Evolutionary conservation across 257 asterid species (phyloP).

Genomic region (Dorcoceras hygrometricum): DNA sequence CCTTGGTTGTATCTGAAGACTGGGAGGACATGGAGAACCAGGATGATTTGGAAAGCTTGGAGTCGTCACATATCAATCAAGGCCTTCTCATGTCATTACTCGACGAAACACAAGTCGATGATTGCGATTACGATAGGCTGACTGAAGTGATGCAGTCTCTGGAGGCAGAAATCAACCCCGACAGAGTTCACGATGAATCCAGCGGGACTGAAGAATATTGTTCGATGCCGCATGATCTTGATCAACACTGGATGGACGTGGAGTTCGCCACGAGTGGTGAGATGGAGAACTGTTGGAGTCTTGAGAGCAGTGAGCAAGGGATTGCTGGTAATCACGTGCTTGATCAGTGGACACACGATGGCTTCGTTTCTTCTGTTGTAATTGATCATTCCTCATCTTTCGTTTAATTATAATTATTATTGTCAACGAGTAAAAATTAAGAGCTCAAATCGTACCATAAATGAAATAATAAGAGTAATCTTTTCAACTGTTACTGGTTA

Average conservation of each 20-base stretch:
- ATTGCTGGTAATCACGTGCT: background rate
- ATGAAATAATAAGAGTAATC: no score
- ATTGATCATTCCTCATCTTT: background rate
- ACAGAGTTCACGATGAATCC: background rate
- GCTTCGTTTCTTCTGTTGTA: background rate
- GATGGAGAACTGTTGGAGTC: background rate
- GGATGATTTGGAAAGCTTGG: background rate
- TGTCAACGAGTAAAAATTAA: no score
- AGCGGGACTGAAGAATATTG: background rate
- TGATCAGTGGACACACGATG: background rate
- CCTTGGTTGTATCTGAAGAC: background rate
- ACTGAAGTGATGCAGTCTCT: conserved; percentile 27
- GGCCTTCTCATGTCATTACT: conserved; percentile 31
- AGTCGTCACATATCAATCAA: conserved; percentile 9
- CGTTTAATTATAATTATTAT: background rate
- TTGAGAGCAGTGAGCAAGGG: background rate
- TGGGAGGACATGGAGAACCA: background rate
- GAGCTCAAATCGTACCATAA: no score
- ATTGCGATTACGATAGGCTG: conserved; percentile 25
- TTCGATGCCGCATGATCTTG: background rate
- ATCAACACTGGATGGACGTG: conserved; percentile 21
- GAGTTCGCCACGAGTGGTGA: conserved; percentile 13
- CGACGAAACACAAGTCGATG: conserved; percentile 26
- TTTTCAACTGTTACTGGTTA: no score
- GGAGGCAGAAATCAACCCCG: conserved; percentile 24